phyloP scores from a whole-genome alignment of 352 stramenopile genomes.

The Phytophthora sansomeana region DNA sequence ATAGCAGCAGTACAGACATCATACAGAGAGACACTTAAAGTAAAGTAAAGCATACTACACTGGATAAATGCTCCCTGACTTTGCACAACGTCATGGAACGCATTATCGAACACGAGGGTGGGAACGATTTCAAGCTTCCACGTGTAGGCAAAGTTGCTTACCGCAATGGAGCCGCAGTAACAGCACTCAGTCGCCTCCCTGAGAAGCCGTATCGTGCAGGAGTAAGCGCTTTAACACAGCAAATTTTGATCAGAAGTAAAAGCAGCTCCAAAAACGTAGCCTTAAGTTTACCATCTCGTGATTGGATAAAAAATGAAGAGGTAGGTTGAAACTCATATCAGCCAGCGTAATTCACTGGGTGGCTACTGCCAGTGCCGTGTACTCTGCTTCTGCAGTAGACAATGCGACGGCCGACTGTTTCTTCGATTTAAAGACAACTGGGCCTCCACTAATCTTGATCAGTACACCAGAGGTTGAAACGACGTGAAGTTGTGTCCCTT shows the following conservation, averaged over 20 bases:
- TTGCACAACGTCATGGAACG: slow-evolving; percentile 16
- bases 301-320: slow-evolving; percentile 1
- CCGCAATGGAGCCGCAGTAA: not conserved
- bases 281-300: slow-evolving; percentile 4
- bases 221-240: slow-evolving; percentile 7
- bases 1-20: not conserved
- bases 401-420: not conserved
- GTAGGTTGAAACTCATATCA: slow-evolving; percentile 5
- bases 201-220: slow-evolving; percentile 3
- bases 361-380: not conserved
- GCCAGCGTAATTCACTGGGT: no score
- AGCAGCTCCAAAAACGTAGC: no score
- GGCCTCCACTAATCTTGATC: not conserved
- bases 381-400: not conserved
- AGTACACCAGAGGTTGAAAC: not conserved
- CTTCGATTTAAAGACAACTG: not conserved
- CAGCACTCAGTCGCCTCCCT: not conserved
- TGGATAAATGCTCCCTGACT: slow-evolving; percentile 13
- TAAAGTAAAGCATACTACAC: slow-evolving; percentile 2
- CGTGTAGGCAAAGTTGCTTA: slow-evolving; percentile 11
- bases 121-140: slow-evolving; percentile 9
- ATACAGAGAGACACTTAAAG: not conserved
- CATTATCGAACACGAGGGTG: not conserved
- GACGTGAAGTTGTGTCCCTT: not conserved
- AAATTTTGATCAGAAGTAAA: slow-evolving; percentile 6